These are phyloP conservation scores for Shiraia sp. DNA, from an alignment of 2,329 filamentous ascomycete species.

Conservation along the genomic window DNA sequence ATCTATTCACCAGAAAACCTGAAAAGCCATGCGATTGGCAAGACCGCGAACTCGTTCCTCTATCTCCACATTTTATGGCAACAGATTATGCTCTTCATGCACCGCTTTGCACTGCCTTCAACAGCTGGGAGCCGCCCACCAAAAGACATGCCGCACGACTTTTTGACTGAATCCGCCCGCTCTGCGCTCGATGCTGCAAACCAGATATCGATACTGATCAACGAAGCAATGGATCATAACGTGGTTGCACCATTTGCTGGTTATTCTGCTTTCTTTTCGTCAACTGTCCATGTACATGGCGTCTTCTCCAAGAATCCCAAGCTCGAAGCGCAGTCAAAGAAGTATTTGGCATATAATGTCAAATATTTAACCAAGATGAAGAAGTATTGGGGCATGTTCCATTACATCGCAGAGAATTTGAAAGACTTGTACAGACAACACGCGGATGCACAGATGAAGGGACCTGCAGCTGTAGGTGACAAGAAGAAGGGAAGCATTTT, in stretches of 20 bases:
- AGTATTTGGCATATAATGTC: constrained; percentile 83
- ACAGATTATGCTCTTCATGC: constrained; percentile 87
- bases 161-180: constrained; percentile 73
- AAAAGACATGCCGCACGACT: constrained; percentile 74
- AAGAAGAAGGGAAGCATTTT: constrained; percentile 65
- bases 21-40: constrained; percentile 79
- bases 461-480: constrained; percentile 50
- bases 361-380: constrained; percentile 94
- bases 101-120: constrained; percentile 78
- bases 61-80: constrained; percentile 90
- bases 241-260: constrained; percentile 91
- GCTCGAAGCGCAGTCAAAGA: constrained; percentile 77
- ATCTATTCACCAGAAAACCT: constrained; percentile 81
- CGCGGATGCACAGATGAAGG: constrained; percentile 76
- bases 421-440: constrained; percentile 86
- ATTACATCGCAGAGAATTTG: constrained; percentile 92
- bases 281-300: constrained; percentile 90
- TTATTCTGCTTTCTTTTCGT: constrained; percentile 91
- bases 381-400: constrained; percentile 97
- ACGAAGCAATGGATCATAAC: constrained; percentile 76
- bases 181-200: constrained; percentile 83
- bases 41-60: constrained; percentile 86
- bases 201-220: constrained; percentile 80
- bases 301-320: constrained; percentile 83
- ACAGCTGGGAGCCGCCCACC: constrained; percentile 66